A percentile compares a stretch with the other conserved stretches of the same genome.
Conservation (phyloP, 1,139 yeast species). For the Williopsis jadinii region DNA sequence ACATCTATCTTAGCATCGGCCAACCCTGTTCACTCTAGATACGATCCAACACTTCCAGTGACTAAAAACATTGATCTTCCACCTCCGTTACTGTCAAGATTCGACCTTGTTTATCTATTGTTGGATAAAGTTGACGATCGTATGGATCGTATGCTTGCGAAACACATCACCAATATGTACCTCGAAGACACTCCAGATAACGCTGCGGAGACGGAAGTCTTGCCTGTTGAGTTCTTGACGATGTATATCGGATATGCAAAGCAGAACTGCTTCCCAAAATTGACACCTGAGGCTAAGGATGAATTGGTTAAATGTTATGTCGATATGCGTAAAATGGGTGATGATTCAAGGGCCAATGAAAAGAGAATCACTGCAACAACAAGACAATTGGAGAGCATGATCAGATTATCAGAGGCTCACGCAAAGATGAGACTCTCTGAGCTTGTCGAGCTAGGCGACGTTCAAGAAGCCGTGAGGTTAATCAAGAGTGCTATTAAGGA, state of each 20-base stretch:
- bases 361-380: slow-evolving; percentile 97
- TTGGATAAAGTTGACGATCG: slow-evolving; percentile 88
- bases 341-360: slow-evolving; percentile 79
- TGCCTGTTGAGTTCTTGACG: slow-evolving; percentile 85
- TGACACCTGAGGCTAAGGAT: slow-evolving; percentile 73
- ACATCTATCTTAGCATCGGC: slow-evolving; percentile 95
- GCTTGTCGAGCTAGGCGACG: slow-evolving; percentile 71
- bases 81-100: slow-evolving; percentile 90
- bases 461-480: slow-evolving; percentile 88
- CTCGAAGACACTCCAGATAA: slow-evolving; percentile 79
- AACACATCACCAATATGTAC: slow-evolving; percentile 87
- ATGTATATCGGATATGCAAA: slow-evolving; percentile 89
- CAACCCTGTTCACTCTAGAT: slow-evolving; percentile 94
- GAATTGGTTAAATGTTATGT: slow-evolving; percentile 89
- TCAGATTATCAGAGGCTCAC: slow-evolving; percentile 90
- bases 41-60: slow-evolving; percentile 88
- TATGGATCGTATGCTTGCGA: slow-evolving; percentile 79
- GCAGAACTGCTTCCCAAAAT: slow-evolving; percentile 68
- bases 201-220: slow-evolving; percentile 56
- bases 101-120: slow-evolving; percentile 87
- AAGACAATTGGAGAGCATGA: slow-evolving; percentile 93
- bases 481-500: slow-evolving; percentile 93
- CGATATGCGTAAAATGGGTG: slow-evolving; percentile 91
- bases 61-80: slow-evolving; percentile 94
- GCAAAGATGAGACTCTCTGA: slow-evolving; percentile 87